These are phyloP conservation scores for Chloranthus sessilifolius DNA, from an alignment of 164 flowering plant species.

Conservation along the genomic window DNA sequence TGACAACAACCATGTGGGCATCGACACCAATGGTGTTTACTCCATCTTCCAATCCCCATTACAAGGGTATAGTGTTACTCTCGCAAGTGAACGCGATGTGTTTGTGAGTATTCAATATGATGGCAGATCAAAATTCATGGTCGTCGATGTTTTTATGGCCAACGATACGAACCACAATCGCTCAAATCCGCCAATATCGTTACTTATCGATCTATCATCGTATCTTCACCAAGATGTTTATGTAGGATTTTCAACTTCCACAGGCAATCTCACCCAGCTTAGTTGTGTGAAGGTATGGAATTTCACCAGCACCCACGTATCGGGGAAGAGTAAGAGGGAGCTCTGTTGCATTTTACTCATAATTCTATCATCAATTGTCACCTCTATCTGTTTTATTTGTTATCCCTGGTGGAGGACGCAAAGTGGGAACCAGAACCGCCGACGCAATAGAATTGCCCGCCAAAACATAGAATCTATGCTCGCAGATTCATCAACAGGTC, in stretches of 20 bases:
- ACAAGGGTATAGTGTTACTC: slow-evolving; percentile 10
- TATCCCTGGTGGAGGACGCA: background rate
- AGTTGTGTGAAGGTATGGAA: slow-evolving; percentile 41
- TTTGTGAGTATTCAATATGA: slow-evolving; percentile 24
- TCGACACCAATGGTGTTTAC: slow-evolving; percentile 30
- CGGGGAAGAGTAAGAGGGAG: background rate
- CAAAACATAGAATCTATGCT: slow-evolving; percentile 13
- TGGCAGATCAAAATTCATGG: slow-evolving; percentile 18
- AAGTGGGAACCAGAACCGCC: background rate
- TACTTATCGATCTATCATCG: slow-evolving; percentile 23
- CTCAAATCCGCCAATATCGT: slow-evolving; percentile 18
- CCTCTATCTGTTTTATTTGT: background rate
- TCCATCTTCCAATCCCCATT: slow-evolving; percentile 24
- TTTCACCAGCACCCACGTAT: slow-evolving; percentile 20
- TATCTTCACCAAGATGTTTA: slow-evolving; percentile 34
- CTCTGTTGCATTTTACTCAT: background rate
- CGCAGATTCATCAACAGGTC: slow-evolving; percentile 22
- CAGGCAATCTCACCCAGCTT: slow-evolving; percentile 27
- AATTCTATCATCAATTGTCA: background rate
- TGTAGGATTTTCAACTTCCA: slow-evolving; percentile 51
- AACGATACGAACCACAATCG: background rate
- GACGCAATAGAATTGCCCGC: background rate
- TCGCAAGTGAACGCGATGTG: slow-evolving; percentile 12
- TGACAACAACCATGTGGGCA: slow-evolving; percentile 49
- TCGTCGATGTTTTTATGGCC: slow-evolving; percentile 15